Base-by-base conservation (phyloP, 495 filamentous ascomycete species). In the Aspergillus carlsbadensis region DNA sequence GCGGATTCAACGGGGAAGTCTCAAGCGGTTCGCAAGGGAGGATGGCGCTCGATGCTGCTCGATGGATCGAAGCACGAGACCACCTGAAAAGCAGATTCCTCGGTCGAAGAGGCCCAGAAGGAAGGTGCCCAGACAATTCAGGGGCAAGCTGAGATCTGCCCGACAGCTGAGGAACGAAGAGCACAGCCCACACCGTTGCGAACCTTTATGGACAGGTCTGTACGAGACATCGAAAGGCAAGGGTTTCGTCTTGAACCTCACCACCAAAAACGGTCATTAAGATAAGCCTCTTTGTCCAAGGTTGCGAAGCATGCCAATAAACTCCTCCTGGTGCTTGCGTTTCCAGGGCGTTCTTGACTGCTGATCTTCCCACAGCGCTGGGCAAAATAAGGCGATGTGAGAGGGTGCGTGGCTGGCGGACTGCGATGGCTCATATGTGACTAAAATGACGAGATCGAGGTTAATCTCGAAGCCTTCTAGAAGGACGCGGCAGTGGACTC, bases 391-490 rank as follows among this genome's bases (percentile, higher is more conserved):
- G 7, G 20, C 10, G 40, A 54, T 54, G 31, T 24, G 42, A 44
- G 31, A 18, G 15, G 36, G 3, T 44, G 14, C 10, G 10, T 46
- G 22, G 54, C 42, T 36, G 39, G 18, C 24, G 35, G 37, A 41
- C 18, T 21, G 24, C 7, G 45, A 57, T 50, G 54, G 54, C 45
- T 57, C 54, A 57, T 50, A 22, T 18, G 13, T 20, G 5, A 18
- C 45, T 57, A 57, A 50, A 50, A 57, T 57, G 54, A 42, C 54
- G 54, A 50, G 21, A 50, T 57, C 26, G 18, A 24, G 34, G 35
- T 51, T 47, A 39, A 54, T 43, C 20, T 18, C n/a, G 22, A 40
- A 34, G 10, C 33, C 34, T 50, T 50, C 47, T 22, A 39, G 47
- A 39, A 37, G 47, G 11, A 20, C 33, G n/a, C n/a, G n/a, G n/a